A percentile compares a stretch with the other conserved stretches of the same genome.
These are phyloP conservation scores for Leccinum olivaceopallidum DNA, from an alignment of 768 basidiomycete genomes.

Conservation along the genomic window DNA sequence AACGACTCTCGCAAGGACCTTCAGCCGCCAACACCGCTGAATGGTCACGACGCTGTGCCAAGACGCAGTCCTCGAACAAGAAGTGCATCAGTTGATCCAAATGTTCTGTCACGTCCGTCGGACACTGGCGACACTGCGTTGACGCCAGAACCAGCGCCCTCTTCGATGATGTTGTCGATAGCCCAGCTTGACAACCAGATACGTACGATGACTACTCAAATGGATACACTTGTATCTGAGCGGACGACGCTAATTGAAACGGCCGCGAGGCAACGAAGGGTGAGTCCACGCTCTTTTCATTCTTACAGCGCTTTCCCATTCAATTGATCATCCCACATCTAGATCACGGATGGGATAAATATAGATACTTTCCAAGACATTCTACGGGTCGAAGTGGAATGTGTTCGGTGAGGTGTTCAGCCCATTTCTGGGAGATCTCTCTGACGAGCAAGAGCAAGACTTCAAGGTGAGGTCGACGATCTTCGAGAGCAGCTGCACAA, in stretches of 20 bases:
- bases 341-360: slow-evolving; percentile 21
- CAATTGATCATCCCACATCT: background rate
- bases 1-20: background rate
- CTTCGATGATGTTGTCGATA: slow-evolving; percentile 20
- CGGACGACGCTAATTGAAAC: slow-evolving; percentile 31
- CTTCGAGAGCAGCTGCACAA: slow-evolving; percentile 35
- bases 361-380: slow-evolving; percentile 25
- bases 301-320: background rate
- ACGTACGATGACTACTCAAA: slow-evolving; percentile 32
- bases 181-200: slow-evolving; percentile 40
- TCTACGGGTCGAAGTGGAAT: slow-evolving; percentile 36
- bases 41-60: background rate
- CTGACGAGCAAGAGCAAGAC: slow-evolving; percentile 21
- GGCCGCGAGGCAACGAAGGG: slow-evolving; percentile 25
- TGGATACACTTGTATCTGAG: slow-evolving; percentile 41
- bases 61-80: slow-evolving; percentile 16
- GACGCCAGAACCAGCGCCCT: background rate
- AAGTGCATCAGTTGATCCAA: slow-evolving; percentile 26
- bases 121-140: background rate
- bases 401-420: slow-evolving; percentile 31
- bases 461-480: slow-evolving; percentile 29
- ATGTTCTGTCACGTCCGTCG: slow-evolving; percentile 8
- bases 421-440: background rate
- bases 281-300: slow-evolving; percentile 4
- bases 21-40: background rate